Conservation (phyloP, 768 basidiomycete genomes). For the Boletus eberwhitei region DNA sequence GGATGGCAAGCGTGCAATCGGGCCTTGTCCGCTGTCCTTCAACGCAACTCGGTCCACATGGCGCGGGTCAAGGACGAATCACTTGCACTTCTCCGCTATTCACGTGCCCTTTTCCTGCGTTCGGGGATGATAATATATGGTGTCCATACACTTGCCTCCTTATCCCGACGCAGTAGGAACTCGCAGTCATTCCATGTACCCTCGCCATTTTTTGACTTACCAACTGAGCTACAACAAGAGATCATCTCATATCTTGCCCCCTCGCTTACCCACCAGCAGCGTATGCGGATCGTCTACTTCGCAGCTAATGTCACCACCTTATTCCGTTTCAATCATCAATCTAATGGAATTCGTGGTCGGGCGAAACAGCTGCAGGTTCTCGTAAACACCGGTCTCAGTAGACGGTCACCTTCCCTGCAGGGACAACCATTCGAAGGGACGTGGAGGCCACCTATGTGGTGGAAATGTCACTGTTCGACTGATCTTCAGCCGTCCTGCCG, state of each 20-base stretch:
- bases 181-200: conserved; percentile 4
- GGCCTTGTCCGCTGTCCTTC: conserved; percentile 33
- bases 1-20: conserved; percentile 33
- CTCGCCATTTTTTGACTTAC: conserved; percentile 42
- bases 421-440: conserved; percentile 28
- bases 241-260: conserved; percentile 59
- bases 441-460: conserved; percentile 35
- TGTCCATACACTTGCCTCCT: not conserved
- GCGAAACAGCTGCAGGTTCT: conserved; percentile 1
- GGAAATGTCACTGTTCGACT: conserved; percentile 31
- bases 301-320: conserved; percentile 48
- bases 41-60: conserved; percentile 44
- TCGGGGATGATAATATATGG: conserved; percentile 13
- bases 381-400: conserved; percentile 5
- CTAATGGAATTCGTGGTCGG: conserved; percentile 8
- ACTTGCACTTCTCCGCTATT: conserved; percentile 45
- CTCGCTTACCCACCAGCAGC: conserved; percentile 52
- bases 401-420: conserved; percentile 7
- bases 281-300: conserved; percentile 49
- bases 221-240: conserved; percentile 54
- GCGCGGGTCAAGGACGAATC: conserved; percentile 44
- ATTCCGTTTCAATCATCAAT: conserved; percentile 31
- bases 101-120: conserved; percentile 49
- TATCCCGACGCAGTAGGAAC: conserved; percentile 4
- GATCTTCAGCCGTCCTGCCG: conserved; percentile 23